phyloP scores from a whole-genome alignment of 164 flowering plant genomes.

The Vitis rotundifolia region DNA sequence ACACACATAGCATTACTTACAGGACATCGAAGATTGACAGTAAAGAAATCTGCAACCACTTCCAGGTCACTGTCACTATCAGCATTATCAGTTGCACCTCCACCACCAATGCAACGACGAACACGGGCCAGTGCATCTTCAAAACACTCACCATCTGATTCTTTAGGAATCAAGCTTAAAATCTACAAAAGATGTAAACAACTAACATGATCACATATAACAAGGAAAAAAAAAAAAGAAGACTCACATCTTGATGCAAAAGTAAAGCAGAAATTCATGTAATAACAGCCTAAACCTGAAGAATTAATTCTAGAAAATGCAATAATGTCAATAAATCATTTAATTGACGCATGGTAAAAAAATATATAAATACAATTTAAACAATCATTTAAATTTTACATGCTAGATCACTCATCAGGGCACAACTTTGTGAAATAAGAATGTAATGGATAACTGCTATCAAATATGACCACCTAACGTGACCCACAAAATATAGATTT shows the following conservation, averaged over 20 bases:
- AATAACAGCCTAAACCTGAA: no score
- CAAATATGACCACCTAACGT: no score
- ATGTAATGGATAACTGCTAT: no score
- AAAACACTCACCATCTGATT: conserved; percentile 76
- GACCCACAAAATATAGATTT: no score
- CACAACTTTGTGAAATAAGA: no score
- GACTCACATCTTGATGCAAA: background rate
- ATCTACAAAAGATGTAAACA: conserved; percentile 38
- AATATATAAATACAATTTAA: no score
- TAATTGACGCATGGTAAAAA: no score
- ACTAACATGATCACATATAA: background rate
- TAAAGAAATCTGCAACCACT: conserved; percentile 81
- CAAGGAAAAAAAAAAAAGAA: background rate
- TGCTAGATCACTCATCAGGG: no score
- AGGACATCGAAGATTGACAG: conserved; percentile 91
- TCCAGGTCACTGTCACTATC: conserved; percentile 96
- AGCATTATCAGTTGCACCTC: conserved; percentile 65
- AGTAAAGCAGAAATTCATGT: no score
- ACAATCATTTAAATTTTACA: no score
- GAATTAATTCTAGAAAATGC: no score
- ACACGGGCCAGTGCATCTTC: conserved; percentile 96
- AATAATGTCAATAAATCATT: no score
- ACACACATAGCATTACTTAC: conserved; percentile 45
- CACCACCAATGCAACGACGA: conserved; percentile 90
- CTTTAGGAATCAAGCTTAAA: conserved; percentile 75